Base-by-base conservation (phyloP, 768 basidiomycete genomes). In the Hygrophorus russula region DNA sequence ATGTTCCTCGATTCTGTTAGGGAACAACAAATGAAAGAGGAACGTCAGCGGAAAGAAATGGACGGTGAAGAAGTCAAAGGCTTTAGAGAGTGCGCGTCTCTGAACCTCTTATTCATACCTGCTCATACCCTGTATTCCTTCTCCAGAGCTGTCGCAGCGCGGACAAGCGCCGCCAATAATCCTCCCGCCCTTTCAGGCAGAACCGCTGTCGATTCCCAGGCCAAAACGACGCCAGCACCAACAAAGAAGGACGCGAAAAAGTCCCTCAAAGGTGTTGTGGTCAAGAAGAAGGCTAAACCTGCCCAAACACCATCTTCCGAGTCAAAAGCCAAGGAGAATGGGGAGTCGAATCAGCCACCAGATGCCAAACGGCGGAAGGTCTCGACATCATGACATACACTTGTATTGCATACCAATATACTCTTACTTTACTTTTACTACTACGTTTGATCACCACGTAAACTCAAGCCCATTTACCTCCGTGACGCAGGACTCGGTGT, bases 1-100 rank as follows among this genome's bases (percentile, higher is more conserved):
- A 78, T 84, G 70, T 91, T 91, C 56, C 73, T 91, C 24, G 88
- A 90, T 55, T 83, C 84, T 13, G 68, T 91, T 47, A 69, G 82
- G 48, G 82, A 88, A 58, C 76, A 76, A 39, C 77, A 85, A 57
- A 72, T 78, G 49, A 73, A 74, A 48, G 85, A 87, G 61, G 88
- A 91, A 56, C 75, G 78, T 12, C 68, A 78, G 44, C 78, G 84
- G 41, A 82, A 77, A 53, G 68, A 79, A 57, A 69, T 73, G 52
- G 88, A 91, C 44, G 83, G 81, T 4, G 81, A 84, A 54, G 85
- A 91, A 62, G 64, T 91, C 37, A 77, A 77, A 45, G 70, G 67
- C 53, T 91, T 91, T 57, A 78, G 77, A 65, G 78, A 84, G 88
- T 91, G 58, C 46, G 67, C 46, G 17, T 32, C 39, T 18, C 32